Evolutionary conservation across 495 filamentous ascomycete species (phyloP).

Genomic region (Tuber microsphaerosporum): DNA sequence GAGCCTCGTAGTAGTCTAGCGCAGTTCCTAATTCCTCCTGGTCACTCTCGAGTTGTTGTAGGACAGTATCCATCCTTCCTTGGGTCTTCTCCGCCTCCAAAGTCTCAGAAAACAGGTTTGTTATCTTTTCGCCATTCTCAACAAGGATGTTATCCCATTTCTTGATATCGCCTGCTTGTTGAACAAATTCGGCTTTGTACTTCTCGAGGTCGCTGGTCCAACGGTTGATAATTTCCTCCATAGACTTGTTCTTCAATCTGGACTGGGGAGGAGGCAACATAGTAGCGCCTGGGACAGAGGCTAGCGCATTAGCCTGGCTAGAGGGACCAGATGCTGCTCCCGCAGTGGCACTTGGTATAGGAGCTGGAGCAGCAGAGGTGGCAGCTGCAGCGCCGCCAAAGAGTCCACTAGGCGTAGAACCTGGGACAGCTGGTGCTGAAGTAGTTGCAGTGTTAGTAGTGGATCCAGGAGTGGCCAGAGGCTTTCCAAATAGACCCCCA

Average conservation of each 20-base stretch:
- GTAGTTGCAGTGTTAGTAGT: slow-evolving; percentile 16
- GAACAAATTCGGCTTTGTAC: slow-evolving; percentile 90
- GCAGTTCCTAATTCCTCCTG: slow-evolving; percentile 79
- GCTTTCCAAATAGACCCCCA: slow-evolving; percentile 24
- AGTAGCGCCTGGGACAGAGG: slow-evolving; percentile 12
- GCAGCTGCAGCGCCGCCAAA: slow-evolving; percentile 22
- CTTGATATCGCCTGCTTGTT: slow-evolving; percentile 76
- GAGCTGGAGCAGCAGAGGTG: slow-evolving; percentile 19
- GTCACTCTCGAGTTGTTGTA: slow-evolving; percentile 77
- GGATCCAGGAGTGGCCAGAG: slow-evolving; percentile 6
- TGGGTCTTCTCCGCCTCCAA: slow-evolving; percentile 87
- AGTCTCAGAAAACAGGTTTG: slow-evolving; percentile 76
- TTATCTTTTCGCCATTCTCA: slow-evolving; percentile 84
- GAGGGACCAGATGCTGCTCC: slow-evolving; percentile 7
- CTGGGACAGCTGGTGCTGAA: slow-evolving; percentile 11
- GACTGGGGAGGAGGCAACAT: slow-evolving; percentile 48
- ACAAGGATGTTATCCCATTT: slow-evolving; percentile 88
- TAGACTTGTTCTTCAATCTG: slow-evolving; percentile 92
- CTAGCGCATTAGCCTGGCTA: slow-evolving; percentile 6
- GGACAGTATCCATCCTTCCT: slow-evolving; percentile 81
- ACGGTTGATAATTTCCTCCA: slow-evolving; percentile 98
- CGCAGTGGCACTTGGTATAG: slow-evolving; percentile 33
- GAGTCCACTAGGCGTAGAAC: slow-evolving; percentile 8
- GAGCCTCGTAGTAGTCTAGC: slow-evolving; percentile 81
- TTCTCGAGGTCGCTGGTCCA: slow-evolving; percentile 93